These are phyloP conservation scores for Ascochyta viciae-villosae DNA, from an alignment of 2,329 filamentous ascomycete species.

Conservation along the genomic window DNA sequence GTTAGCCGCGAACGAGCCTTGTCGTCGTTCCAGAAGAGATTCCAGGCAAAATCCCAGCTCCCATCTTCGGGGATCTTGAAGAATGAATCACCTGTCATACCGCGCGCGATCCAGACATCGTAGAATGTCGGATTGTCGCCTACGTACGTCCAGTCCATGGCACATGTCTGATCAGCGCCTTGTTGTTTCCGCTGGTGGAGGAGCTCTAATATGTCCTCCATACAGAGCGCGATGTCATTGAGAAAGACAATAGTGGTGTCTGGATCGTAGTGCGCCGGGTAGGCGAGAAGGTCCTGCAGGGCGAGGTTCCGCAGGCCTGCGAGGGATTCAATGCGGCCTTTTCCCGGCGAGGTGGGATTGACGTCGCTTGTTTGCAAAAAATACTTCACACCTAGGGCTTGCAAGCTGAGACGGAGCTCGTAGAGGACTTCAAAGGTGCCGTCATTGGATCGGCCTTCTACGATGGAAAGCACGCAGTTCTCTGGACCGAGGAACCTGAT, in stretches of 20 bases:
- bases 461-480: slow-evolving; percentile 61
- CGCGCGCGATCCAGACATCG: slow-evolving; percentile 64
- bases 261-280: slow-evolving; percentile 89
- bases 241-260: slow-evolving; percentile 91
- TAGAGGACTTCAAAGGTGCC: slow-evolving; percentile 61
- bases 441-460: slow-evolving; percentile 64
- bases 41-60: slow-evolving; percentile 51
- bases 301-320: slow-evolving; percentile 62
- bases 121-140: slow-evolving; percentile 60
- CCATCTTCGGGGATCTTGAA: slow-evolving; percentile 61
- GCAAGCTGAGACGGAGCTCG: slow-evolving; percentile 51
- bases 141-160: slow-evolving; percentile 64
- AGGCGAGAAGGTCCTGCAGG: slow-evolving; percentile 54
- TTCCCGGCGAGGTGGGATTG: slow-evolving; percentile 46
- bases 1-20: slow-evolving; percentile 45
- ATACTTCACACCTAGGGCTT: slow-evolving; percentile 49
- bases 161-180: slow-evolving; percentile 64
- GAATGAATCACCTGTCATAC: slow-evolving; percentile 62
- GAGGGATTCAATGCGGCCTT: slow-evolving; percentile 56
- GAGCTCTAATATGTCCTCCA: slow-evolving; percentile 65
- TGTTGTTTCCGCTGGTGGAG: slow-evolving; percentile 57
- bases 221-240: slow-evolving; percentile 70
- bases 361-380: slow-evolving; percentile 54
- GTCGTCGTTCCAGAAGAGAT: slow-evolving; percentile 59
- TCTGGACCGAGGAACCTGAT: slow-evolving; percentile 59